These are phyloP conservation scores for Alectoria sarmentosa DNA, from an alignment of 495 filamentous ascomycete genomes.

Conservation along the genomic window DNA sequence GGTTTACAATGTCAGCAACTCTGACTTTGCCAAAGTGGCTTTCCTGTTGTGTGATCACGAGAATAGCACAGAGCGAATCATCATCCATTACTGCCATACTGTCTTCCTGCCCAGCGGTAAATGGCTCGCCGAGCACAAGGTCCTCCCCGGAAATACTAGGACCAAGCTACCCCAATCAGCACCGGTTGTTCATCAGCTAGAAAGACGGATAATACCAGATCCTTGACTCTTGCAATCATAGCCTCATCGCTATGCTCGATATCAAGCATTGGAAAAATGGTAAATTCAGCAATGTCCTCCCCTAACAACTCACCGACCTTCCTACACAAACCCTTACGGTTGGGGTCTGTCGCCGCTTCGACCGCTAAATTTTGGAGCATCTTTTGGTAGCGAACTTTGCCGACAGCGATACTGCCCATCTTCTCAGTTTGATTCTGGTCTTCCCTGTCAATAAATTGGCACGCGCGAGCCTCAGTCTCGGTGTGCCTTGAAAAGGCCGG, in stretches of 20 bases:
- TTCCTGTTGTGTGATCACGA: not conserved
- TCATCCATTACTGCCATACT: not conserved
- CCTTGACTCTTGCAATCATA: not conserved
- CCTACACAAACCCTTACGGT: not conserved
- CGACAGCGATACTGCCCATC: not conserved
- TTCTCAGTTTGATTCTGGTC: not conserved
- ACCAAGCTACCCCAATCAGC: not conserved
- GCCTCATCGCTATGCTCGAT: not conserved
- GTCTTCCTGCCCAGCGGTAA: not conserved
- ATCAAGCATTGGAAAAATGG: not conserved
- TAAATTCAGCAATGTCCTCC: not conserved
- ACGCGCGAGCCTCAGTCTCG: not conserved
- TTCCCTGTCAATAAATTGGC: not conserved
- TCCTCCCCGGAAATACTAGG: not conserved
- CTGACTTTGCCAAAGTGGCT: not conserved
- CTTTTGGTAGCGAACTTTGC: not conserved
- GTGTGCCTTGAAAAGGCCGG: not conserved
- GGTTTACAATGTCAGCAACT: not conserved
- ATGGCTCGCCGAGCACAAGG: not conserved
- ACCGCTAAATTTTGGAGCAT: not conserved
- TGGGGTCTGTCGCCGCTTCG: not conserved
- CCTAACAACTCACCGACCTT: not conserved
- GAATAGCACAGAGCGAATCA: not conserved
- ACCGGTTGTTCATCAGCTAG: not conserved
- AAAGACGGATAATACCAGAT: not conserved